These are phyloP conservation scores for Isatis lusitanica DNA, from an alignment of 441 rosid species.

Conservation along the genomic window DNA sequence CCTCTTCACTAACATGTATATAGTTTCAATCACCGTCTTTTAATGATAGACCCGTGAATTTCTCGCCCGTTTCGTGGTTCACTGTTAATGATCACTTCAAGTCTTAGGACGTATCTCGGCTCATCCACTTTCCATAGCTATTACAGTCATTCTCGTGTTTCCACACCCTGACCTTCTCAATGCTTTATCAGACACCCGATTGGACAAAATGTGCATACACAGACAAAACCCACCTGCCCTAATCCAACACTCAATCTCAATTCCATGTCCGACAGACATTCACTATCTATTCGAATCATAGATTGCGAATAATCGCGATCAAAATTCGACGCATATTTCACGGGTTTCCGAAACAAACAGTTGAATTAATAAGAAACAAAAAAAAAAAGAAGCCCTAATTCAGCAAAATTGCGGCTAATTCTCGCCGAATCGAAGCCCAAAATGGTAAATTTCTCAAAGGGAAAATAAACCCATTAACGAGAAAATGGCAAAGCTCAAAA, in stretches of 20 bases:
- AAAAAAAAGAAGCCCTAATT: slow-evolving; percentile 11
- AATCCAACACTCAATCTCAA: not conserved
- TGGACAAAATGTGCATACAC: not conserved
- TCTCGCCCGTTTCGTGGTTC: not conserved
- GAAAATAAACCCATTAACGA: not conserved
- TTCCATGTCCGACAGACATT: not conserved
- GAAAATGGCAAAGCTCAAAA: not conserved
- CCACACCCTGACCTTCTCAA: not conserved
- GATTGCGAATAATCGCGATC: too few relatives aligned
- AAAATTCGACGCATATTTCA: not conserved
- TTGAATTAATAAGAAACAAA: too few relatives aligned
- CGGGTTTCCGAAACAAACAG: not conserved
- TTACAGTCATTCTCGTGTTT: not conserved
- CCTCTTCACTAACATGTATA: not conserved
- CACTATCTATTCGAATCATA: not conserved
- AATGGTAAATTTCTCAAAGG: not conserved
- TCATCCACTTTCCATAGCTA: not conserved
- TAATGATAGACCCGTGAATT: not conserved
- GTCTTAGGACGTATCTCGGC: not conserved
- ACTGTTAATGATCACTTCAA: not conserved
- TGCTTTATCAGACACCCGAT: not conserved
- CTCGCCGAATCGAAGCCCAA: slow-evolving; percentile 19
- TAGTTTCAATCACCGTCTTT: not conserved
- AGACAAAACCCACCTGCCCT: not conserved
- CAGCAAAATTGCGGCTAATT: not conserved